Conservation (phyloP, 495 filamentous ascomycete species). For the Cryomyces antarcticus region DNA sequence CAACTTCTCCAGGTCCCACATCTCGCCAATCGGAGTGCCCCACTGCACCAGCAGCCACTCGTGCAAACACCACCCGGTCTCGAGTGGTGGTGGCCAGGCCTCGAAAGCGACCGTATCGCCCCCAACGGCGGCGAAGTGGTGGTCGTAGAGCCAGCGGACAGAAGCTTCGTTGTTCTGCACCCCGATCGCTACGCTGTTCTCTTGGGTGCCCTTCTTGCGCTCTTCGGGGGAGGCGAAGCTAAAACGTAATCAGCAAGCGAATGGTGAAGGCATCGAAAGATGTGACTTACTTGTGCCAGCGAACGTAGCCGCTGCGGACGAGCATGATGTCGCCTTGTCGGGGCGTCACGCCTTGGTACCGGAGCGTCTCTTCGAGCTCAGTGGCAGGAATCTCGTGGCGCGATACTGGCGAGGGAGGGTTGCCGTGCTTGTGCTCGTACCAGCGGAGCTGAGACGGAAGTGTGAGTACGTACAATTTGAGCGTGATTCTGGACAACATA, state of each 20-base stretch:
- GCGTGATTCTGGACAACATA: neutral
- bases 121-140: constrained; percentile 29
- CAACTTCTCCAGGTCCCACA: constrained; percentile 35
- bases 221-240: constrained; percentile 14
- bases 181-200: constrained; percentile 19
- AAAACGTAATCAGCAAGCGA: neutral
- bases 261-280: neutral
- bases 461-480: neutral
- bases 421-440: constrained; percentile 22
- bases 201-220: constrained; percentile 13
- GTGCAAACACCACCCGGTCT: constrained; percentile 20
- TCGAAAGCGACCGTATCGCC: constrained; percentile 30
- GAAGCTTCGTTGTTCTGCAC: constrained; percentile 24
- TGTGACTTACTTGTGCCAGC: constrained; percentile 15
- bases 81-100: constrained; percentile 13
- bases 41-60: constrained; percentile 34
- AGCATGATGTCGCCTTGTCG: constrained; percentile 34
- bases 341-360: constrained; percentile 18
- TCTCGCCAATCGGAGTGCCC: constrained; percentile 38
- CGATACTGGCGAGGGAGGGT: constrained; percentile 19
- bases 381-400: constrained; percentile 22
- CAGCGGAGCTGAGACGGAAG: neutral
- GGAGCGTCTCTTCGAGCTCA: constrained; percentile 21
- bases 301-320: constrained; percentile 29
- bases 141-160: constrained; percentile 29